Evolutionary conservation across 2,329 filamentous ascomycete genomes (phyloP).

Genomic region (Verticillium nubilum): DNA sequence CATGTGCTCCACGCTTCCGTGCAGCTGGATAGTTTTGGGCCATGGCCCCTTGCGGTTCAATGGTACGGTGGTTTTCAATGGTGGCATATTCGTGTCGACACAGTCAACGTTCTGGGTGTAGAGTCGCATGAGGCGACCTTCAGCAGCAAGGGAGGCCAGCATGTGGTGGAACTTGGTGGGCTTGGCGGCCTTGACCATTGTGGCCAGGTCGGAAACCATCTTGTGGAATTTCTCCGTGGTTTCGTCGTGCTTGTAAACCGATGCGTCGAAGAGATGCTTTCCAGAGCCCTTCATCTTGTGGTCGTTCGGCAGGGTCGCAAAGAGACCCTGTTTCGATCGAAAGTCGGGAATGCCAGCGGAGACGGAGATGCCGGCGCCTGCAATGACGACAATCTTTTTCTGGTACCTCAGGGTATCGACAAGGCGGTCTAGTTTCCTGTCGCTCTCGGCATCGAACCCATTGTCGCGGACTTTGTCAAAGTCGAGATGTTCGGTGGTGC

Average conservation of each 20-base stretch:
- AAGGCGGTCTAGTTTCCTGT: constrained; percentile 59
- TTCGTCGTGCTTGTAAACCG: constrained; percentile 88
- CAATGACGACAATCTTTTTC: constrained; percentile 95
- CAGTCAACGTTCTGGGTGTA: constrained; percentile 98
- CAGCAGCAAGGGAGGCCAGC: constrained; percentile 80
- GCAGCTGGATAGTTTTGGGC: constrained; percentile 89
- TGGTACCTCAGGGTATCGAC: constrained; percentile 74
- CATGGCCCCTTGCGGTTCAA: constrained; percentile 80
- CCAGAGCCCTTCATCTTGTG: constrained; percentile 91
- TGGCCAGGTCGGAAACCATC: constrained; percentile 87
- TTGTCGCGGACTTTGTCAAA: constrained; percentile 48
- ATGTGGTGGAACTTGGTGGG: constrained; percentile 92
- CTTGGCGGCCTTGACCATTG: constrained; percentile 68
- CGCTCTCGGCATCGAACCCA: constrained; percentile 40
- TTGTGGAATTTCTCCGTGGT: constrained; percentile 89
- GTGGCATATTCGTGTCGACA: constrained; percentile 78
- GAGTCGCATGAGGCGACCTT: constrained; percentile 80
- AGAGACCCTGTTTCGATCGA: constrained; percentile 83
- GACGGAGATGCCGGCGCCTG: constrained; percentile 93
- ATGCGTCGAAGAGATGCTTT: constrained; percentile 94
- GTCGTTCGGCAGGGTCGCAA: constrained; percentile 76
- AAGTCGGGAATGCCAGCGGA: constrained; percentile 97
- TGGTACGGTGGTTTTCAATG: constrained; percentile 75
- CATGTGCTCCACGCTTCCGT: constrained; percentile 93
- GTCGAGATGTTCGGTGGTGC: constrained; percentile 79